Evolutionary conservation across 2,329 filamentous ascomycete genomes (phyloP), one percentile per base, ranked within the genome.

Genomic region (Hymenotorrendiella dingleyae): DNA sequence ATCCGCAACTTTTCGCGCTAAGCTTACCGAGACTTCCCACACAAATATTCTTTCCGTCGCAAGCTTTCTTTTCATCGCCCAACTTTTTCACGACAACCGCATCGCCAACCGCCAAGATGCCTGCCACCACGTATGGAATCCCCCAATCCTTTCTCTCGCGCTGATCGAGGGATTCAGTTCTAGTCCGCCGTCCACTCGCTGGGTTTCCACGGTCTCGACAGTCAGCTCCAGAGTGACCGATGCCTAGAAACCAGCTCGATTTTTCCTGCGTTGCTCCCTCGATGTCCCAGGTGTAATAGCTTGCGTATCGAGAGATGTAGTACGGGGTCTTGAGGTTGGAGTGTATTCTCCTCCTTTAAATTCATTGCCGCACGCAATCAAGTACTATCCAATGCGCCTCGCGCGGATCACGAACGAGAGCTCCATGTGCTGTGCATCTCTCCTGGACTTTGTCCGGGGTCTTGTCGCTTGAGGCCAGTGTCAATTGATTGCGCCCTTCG

Each of bases 111-210:
- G 65, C 69, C 72, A 70, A 67, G 66, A 80, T 80, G 76, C 67
- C 73, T 55, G 58, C 66, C 49, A 50, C 30, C 11, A 29, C 6
- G 12, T 14, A 11, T 16, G 19, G 21, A 10, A 19, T 33, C 21
- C 9, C 14, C 30, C 36, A 33, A 24, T 38, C 32, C 40, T 44
- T 43, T 54, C 46, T 45, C 33, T 53, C 52, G 46, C 54, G 50
- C 37, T 52, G 48, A 56, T 53, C 50, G 49, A 50, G 54, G 44
- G 24, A 33, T 40, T 56, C 52, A 53, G 55, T 47, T 54, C 84
- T 87, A 86, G 83, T 86, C 77, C 50, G 79, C 78, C 75, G 84
- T 87, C 81, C 81, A 84, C 80, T 87, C 79, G 81, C 84, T 88
- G 81, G 82, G 54, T 46, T 47, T 33, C 49, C 52, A 53, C 43